phyloP scores from a whole-genome alignment of 2,329 filamentous ascomycete genomes.

The Alternaria rosae region DNA sequence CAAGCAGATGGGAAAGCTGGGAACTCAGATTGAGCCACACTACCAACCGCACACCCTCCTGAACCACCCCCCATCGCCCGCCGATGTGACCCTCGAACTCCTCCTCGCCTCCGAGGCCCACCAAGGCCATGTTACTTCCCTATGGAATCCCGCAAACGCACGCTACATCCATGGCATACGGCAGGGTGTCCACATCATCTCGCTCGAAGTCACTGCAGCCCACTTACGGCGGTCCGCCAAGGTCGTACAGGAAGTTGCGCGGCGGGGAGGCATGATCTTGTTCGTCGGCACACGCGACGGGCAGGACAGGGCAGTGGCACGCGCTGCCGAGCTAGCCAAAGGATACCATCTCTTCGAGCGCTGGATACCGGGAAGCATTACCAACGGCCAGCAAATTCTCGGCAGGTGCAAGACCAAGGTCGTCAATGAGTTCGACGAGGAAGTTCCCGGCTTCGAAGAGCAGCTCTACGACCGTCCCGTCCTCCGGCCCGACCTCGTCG shows the following conservation, averaged over 20 bases:
- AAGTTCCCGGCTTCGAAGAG: conserved; percentile 69
- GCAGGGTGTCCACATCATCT: conserved; percentile 90
- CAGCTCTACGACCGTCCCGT: conserved; percentile 70
- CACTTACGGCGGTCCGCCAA: conserved; percentile 93
- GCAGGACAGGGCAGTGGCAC: conserved; percentile 81
- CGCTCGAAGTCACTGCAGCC: conserved; percentile 84
- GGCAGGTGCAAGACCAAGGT: conserved; percentile 73
- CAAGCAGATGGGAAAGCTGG: conserved; percentile 47
- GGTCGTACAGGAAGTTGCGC: conserved; percentile 85
- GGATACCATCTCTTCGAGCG: conserved; percentile 90
- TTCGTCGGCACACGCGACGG: conserved; percentile 88
- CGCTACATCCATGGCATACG: conserved; percentile 93
- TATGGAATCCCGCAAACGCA: conserved; percentile 95
- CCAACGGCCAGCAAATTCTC: conserved; percentile 92
- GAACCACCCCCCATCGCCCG: conserved; percentile 74
- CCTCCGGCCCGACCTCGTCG: conserved; percentile 85
- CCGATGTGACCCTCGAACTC: conserved; percentile 87
- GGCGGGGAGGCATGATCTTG: conserved; percentile 81
- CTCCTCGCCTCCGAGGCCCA: conserved; percentile 62
- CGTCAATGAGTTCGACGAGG: conserved; percentile 76
- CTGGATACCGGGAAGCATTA: conserved; percentile 91
- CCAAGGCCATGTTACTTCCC: conserved; percentile 86
- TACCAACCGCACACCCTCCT: conserved; percentile 74
- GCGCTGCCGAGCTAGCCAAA: conserved; percentile 77
- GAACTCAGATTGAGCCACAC: conserved; percentile 53